phyloP scores from a whole-genome alignment of 345 rosid genomes.

The Hypericum androsaemum region DNA sequence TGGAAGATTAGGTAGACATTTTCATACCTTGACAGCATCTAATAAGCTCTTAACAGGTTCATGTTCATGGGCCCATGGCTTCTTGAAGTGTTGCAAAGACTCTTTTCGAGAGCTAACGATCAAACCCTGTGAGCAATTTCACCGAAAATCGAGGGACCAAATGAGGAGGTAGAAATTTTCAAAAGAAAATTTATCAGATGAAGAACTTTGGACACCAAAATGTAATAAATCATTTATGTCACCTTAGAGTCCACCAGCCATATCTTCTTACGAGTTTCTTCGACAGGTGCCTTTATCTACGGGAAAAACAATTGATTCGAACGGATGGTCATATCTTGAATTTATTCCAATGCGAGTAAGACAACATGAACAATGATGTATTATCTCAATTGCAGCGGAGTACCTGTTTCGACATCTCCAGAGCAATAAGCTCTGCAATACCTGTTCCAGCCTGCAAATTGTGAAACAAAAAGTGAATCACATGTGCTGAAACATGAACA shows the following conservation, averaged over 20 bases:
- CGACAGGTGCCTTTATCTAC: neutral
- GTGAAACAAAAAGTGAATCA: neutral
- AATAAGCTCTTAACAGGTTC: neutral
- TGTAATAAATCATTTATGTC: neutral
- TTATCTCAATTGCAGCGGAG: neutral
- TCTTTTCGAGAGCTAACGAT: neutral
- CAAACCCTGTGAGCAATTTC: slow-evolving; percentile 1
- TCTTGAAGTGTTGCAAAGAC: neutral
- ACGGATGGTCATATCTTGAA: too few relatives aligned
- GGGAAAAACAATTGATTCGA: neutral
- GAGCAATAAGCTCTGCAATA: slow-evolving; percentile 2
- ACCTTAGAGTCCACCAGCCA: slow-evolving; percentile 3
- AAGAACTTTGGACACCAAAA: too few relatives aligned
- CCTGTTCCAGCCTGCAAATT: slow-evolving; percentile 6
- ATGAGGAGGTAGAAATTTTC: neutral
- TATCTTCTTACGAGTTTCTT: slow-evolving; percentile 3
- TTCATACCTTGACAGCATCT: slow-evolving; percentile 4
- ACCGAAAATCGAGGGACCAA: neutral
- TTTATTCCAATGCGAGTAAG: too few relatives aligned
- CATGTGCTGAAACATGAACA: too few relatives aligned
- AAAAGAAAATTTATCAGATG: too few relatives aligned
- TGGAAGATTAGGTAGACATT: neutral
- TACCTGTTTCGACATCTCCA: slow-evolving; percentile 1
- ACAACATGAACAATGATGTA: too few relatives aligned
- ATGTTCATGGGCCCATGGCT: slow-evolving; percentile 6